A percentile compares a stretch with the other conserved stretches of the same genome.
These are phyloP conservation scores for Didymella segeticola DNA, from an alignment of 2,329 filamentous ascomycete genomes.

Conservation along the genomic window DNA sequence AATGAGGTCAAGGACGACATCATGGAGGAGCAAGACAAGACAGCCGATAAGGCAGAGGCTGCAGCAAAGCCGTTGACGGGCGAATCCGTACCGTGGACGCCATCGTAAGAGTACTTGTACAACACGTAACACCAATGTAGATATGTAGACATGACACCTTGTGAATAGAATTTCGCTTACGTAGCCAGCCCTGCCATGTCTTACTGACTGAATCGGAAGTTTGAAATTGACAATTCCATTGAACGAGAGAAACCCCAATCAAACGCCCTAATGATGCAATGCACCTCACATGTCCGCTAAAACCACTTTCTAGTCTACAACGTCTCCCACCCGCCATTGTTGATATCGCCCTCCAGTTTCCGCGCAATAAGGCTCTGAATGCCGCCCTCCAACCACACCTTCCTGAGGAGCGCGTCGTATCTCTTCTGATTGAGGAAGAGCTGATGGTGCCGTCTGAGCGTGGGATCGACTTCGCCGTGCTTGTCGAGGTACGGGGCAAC, in stretches of 20 bases:
- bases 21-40: not conserved
- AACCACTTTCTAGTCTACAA: constrained; percentile 38
- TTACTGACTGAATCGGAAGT: not conserved
- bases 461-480: constrained; percentile 94
- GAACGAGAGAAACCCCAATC: not conserved
- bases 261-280: not conserved
- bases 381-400: constrained; percentile 84
- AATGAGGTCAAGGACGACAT: not conserved
- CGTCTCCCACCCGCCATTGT: constrained; percentile 96
- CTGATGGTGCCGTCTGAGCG: constrained; percentile 82
- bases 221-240: not conserved
- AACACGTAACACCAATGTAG: constrained; percentile 1
- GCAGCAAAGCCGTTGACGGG: constrained; percentile 2
- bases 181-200: not conserved
- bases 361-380: constrained; percentile 89
- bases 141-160: not conserved
- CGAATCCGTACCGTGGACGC: not conserved
- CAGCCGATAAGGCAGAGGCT: not conserved
- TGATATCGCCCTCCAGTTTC: constrained; percentile 92
- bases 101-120: constrained; percentile 6
- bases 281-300: not conserved
- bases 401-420: constrained; percentile 86
- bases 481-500: constrained; percentile 93
- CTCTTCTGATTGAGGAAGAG: constrained; percentile 91
- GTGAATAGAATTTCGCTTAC: not conserved